Conservation (phyloP, 163 green algal genomes). For the Chlorella variabilis region DNA sequence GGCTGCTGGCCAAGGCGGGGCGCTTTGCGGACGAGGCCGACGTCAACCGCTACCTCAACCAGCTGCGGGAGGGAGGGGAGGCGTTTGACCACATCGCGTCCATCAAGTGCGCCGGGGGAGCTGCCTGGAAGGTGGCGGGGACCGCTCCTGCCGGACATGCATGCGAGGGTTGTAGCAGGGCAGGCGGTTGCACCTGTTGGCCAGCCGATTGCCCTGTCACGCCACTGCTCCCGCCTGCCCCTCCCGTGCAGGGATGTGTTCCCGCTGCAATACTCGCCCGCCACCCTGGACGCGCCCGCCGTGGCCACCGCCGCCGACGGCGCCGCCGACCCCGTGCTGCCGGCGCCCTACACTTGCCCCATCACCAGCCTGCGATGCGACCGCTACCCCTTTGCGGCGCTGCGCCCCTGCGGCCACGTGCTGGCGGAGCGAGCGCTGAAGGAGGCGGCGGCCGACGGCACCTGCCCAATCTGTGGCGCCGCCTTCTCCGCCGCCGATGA, state of each 20-base stretch:
- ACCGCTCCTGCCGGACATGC: no score
- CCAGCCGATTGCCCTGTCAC: no score
- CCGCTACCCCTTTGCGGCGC: constrained; percentile 54
- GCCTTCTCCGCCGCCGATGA: neutral
- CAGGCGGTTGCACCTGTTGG: no score
- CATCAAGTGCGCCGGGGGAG: constrained; percentile 36
- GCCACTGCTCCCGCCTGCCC: no score
- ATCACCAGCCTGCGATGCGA: constrained; percentile 58
- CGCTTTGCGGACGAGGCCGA: constrained; percentile 50
- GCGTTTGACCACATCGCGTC: constrained; percentile 62
- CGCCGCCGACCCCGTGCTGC: constrained; percentile 1
- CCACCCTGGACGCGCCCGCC: neutral
- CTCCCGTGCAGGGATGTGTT: constrained; percentile 57
- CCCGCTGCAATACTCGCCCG: constrained; percentile 26
- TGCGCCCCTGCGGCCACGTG: constrained; percentile 67
- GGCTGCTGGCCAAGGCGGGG: constrained; percentile 57
- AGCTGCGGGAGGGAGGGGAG: constrained; percentile 43
- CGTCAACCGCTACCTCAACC: constrained; percentile 57
- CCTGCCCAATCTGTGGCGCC: constrained; percentile 50
- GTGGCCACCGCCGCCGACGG: neutral
- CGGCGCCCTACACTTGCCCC: constrained; percentile 45
- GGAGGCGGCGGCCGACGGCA: constrained; percentile 10
- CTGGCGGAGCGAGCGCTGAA: constrained; percentile 56
- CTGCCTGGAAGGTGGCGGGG: no score
- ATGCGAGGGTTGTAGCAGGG: no score